phyloP scores from a whole-genome alignment of 345 rosid species.

The Rhizophora apiculata region DNA sequence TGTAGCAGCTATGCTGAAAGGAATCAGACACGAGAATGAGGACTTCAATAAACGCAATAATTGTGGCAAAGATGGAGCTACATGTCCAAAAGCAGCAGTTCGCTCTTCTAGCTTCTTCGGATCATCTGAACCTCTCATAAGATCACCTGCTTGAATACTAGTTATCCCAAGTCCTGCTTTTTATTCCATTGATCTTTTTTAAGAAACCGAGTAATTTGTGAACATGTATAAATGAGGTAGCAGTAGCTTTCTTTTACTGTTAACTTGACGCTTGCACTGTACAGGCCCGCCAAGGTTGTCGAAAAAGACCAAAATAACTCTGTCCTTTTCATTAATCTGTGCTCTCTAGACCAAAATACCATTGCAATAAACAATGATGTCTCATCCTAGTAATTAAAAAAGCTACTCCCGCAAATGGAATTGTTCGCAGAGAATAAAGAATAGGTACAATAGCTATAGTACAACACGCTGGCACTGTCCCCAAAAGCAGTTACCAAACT shows the following conservation, averaged over 20 bases:
- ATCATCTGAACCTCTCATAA: slow-evolving; percentile 58
- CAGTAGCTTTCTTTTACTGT: slow-evolving; percentile 13
- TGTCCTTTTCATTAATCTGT: background rate
- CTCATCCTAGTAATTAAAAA: slow-evolving; percentile 18
- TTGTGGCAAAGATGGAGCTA: slow-evolving; percentile 24
- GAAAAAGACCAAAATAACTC: background rate
- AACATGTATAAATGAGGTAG: slow-evolving; percentile 27
- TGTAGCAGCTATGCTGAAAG: slow-evolving; percentile 58
- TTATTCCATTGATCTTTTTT: slow-evolving; percentile 19
- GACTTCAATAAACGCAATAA: slow-evolving; percentile 42
- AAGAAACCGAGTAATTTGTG: slow-evolving; percentile 30
- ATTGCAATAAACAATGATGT: slow-evolving; percentile 7
- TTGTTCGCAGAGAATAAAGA: slow-evolving; percentile 27
- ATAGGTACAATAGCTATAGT: slow-evolving; percentile 25
- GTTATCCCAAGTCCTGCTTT: slow-evolving; percentile 10
- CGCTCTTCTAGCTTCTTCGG: slow-evolving; percentile 67
- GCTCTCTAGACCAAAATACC: slow-evolving; percentile 8
- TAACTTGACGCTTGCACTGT: slow-evolving; percentile 14
- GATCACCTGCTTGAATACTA: slow-evolving; percentile 36
- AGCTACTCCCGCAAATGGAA: slow-evolving; percentile 19
- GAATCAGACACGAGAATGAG: slow-evolving; percentile 51
- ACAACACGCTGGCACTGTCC: slow-evolving; percentile 11
- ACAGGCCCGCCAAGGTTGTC: background rate
- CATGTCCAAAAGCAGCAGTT: slow-evolving; percentile 34
- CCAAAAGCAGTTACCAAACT: slow-evolving; percentile 19